Percentiles rank a stretch among this genome's conserved stretches.
Conservation (phyloP, 768 basidiomycete species). For the Panaeolus cyanescens region DNA sequence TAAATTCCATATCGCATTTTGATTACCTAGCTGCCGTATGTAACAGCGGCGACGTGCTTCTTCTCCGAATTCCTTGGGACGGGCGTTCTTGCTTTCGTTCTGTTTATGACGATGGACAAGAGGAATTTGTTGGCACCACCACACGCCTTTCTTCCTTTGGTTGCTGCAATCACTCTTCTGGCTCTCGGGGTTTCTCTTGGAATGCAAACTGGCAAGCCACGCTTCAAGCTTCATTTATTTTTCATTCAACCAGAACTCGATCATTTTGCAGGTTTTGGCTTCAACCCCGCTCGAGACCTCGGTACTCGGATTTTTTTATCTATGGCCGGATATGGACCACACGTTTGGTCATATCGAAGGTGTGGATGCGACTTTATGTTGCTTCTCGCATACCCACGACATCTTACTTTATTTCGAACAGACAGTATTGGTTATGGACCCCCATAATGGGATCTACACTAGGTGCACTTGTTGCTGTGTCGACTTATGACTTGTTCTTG, state of each 20-base stretch:
- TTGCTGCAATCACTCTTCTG: slow-evolving; percentile 37
- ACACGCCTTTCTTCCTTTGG: slow-evolving; percentile 52
- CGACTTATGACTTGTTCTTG: slow-evolving; percentile 10
- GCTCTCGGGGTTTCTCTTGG: slow-evolving; percentile 4
- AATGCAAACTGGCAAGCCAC: slow-evolving; percentile 1
- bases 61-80: slow-evolving; percentile 57
- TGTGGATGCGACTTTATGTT: not conserved
- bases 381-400: not conserved
- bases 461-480: not conserved
- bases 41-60: slow-evolving; percentile 40
- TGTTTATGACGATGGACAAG: slow-evolving; percentile 56
- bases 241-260: not conserved
- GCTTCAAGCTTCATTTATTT: not conserved
- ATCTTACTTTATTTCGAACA: not conserved
- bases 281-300: slow-evolving; percentile 9
- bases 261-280: not conserved
- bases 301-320: slow-evolving; percentile 4
- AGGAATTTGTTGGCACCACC: slow-evolving; percentile 48
- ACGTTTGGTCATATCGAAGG: slow-evolving; percentile 1
- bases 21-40: slow-evolving; percentile 33
- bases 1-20: not conserved
- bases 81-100: slow-evolving; percentile 51
- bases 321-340: slow-evolving; percentile 1
- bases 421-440: slow-evolving; percentile 10
- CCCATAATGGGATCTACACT: slow-evolving; percentile 2